Percentiles rank a stretch among this genome's conserved stretches.
Conservation (phyloP, 2,329 filamentous ascomycete species). For the Aspergillus sp. region DNA sequence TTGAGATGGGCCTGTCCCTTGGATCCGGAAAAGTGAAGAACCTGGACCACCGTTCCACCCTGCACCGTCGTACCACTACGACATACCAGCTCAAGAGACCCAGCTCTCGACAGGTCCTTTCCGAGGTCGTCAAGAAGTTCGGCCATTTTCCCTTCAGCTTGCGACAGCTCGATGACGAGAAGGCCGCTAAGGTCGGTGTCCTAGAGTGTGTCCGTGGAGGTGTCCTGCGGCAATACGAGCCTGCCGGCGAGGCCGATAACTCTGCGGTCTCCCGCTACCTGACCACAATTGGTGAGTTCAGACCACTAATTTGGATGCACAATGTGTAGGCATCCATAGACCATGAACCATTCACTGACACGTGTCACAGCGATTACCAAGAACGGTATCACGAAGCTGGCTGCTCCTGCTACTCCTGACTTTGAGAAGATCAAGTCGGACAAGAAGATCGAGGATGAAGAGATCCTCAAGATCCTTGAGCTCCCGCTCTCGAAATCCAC, state of each 20-base stretch:
- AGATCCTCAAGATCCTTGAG: conserved; percentile 91
- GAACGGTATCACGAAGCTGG: conserved; percentile 88
- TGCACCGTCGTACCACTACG: conserved; percentile 88
- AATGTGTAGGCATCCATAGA: not conserved
- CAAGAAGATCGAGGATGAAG: conserved; percentile 97
- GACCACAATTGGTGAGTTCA: conserved; percentile 82
- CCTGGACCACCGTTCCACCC: conserved; percentile 80
- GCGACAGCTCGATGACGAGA: conserved; percentile 94
- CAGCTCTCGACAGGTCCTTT: conserved; percentile 86
- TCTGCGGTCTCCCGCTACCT: conserved; percentile 81
- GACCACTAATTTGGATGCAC: not conserved
- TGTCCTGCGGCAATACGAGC: conserved; percentile 93
- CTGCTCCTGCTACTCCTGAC: conserved; percentile 73
- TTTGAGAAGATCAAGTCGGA: conserved; percentile 84
- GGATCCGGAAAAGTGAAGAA: conserved; percentile 94
- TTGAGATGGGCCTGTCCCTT: conserved; percentile 90
- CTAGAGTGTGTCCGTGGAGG: conserved; percentile 93
- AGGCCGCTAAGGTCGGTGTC: conserved; percentile 90
- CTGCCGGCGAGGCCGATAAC: conserved; percentile 89
- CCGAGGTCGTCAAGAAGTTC: conserved; percentile 96
- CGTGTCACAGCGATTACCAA: conserved; percentile 78
- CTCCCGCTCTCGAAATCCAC: conserved; percentile 69
- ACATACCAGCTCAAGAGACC: conserved; percentile 93
- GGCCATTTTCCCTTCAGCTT: conserved; percentile 97
- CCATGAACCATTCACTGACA: conserved; percentile 7